Evolutionary conservation across 192 early-diverging fungal genomes (phyloP).

Genomic region (Oehlia diaphana): DNA sequence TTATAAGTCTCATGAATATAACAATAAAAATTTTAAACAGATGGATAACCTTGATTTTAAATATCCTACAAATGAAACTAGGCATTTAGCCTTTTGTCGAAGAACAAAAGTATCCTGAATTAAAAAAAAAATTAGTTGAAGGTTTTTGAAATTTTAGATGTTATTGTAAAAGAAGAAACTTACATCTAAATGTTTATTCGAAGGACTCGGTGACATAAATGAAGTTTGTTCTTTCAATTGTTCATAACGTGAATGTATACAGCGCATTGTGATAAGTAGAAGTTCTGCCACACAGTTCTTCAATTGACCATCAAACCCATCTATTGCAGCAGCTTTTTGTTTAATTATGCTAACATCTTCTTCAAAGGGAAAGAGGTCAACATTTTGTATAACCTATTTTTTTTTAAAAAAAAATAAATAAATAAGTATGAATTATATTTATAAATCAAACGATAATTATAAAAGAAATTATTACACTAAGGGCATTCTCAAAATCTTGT

Average conservation of each 20-base stretch:
- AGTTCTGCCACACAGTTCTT: constrained; percentile 75
- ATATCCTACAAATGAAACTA: constrained; percentile 23
- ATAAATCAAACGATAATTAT: constrained; percentile 27
- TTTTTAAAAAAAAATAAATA: constrained; percentile 50
- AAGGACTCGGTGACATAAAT: neutral
- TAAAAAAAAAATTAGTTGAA: neutral
- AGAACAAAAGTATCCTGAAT: neutral
- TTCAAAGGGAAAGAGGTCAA: constrained; percentile 65
- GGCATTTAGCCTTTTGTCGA: constrained; percentile 6
- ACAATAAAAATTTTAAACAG: neutral
- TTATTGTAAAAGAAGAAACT: neutral
- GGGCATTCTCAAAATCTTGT: constrained; percentile 20
- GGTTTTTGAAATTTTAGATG: neutral
- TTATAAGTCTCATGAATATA: neutral
- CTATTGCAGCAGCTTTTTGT: constrained; percentile 67
- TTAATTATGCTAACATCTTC: constrained; percentile 57
- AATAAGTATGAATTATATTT: constrained; percentile 27
- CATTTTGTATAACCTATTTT: constrained; percentile 62
- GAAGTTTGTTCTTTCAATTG: constrained; percentile 42
- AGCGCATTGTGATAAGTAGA: constrained; percentile 72
- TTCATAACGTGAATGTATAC: constrained; percentile 59
- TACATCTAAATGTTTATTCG: neutral
- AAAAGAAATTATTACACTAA: neutral
- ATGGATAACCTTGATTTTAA: constrained; percentile 14
- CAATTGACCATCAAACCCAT: constrained; percentile 64